Percentiles rank a stretch among this genome's conserved stretches.
phyloP scores from a whole-genome alignment of 208 protist species.

The Giardia duodenalis region DNA sequence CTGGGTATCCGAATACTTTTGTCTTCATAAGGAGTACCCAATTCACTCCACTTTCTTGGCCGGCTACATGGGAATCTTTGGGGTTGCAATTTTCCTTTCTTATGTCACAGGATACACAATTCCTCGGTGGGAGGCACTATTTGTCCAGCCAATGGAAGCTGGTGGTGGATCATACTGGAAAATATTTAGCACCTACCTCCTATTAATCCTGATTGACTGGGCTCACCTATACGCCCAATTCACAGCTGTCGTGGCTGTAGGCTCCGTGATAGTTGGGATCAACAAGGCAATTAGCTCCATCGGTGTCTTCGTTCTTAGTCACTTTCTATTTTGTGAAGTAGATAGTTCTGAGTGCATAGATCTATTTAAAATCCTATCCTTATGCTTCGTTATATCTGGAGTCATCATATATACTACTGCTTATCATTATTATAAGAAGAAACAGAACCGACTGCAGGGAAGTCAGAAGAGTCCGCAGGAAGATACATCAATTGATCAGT shows the following conservation, averaged over 20 bases:
- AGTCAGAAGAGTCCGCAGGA: too few relatives aligned
- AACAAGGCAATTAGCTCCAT: slow-evolving; percentile 2
- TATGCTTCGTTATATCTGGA: not conserved
- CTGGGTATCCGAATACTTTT: not conserved
- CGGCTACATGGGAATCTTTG: slow-evolving; percentile 15
- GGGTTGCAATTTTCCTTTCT: not conserved
- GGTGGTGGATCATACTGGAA: not conserved
- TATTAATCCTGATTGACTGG: not conserved
- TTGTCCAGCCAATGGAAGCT: not conserved
- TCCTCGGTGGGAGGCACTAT: not conserved
- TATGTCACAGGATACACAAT: not conserved
- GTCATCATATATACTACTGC: not conserved
- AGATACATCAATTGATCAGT: too few relatives aligned
- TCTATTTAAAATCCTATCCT: not conserved
- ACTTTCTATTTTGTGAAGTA: not conserved
- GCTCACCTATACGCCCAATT: slow-evolving; percentile 1
- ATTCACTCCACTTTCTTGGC: not conserved
- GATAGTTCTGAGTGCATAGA: not conserved
- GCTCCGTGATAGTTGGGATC: not conserved
- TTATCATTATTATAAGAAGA: not conserved
- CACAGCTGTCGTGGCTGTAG: not conserved
- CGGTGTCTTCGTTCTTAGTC: not conserved
- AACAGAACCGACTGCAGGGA: too few relatives aligned
- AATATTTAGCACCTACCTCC: not conserved
- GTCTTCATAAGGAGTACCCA: not conserved